Base-by-base conservation (phyloP, 2,329 filamentous ascomycete species). In the Beauveria asiatica region DNA sequence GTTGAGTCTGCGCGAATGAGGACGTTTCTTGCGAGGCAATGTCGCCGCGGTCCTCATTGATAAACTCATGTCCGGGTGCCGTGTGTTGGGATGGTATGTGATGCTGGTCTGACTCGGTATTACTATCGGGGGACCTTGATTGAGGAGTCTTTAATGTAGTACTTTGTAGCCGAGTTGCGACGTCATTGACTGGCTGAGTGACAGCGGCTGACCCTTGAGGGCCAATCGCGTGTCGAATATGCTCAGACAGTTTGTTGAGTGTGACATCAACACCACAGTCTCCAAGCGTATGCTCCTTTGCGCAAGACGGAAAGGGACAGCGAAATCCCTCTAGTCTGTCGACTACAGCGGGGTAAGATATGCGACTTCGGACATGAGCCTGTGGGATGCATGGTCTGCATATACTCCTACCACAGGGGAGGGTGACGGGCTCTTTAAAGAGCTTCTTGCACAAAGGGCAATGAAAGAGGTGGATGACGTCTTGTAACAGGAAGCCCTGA, bases 221-320 rank as follows among this genome's bases (percentile, higher is more conserved):
- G 11, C 5, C 4, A 13, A 91, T 74, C 57, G 83, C 80, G 17
- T 76, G 71, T 56, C 79, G 79, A 57, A 90, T 77, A 16, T 82
- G 73, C 19, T 84, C 80, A 65, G 89, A 77, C n/a, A 89, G 76
- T 68, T 90, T 94, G 57, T 82, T 84, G 62, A 96, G 73, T 1
- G 86, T 85, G 42, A 96, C 88, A 74, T 96, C 90, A 8, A 87
- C 74, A 51, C 81, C 83, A 72, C 90, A 96, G 67, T 96, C 92
- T 3, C 81, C 87, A 19, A 87, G 68, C 0, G 90, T 86, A 74
- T 96, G 92, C 60, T 92, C 87, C 62, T 80, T 80, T 16, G 72
- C 74, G 66, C 91, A 96, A 2, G 79, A 78, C 9, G 71, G 61
- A 63, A 90, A 87, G 0, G 89, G 88, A 68, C 92, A 97, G n/a